Evolutionary conservation across 768 basidiomycete genomes (phyloP), one percentile per base, ranked within the genome.

Genomic region (Pleurotus tuoliensis): DNA sequence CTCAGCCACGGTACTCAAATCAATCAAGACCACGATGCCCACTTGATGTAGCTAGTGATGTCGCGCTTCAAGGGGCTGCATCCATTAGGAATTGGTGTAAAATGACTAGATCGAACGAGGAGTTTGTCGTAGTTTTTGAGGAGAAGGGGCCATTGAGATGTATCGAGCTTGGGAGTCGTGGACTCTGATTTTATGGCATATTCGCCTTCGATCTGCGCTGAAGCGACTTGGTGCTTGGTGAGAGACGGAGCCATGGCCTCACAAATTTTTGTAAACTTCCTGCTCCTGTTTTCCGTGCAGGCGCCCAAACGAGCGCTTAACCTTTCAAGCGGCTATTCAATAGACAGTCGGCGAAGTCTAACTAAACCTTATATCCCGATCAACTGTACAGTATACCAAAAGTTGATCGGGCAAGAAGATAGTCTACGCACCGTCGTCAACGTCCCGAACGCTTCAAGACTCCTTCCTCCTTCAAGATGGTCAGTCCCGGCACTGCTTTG

Each of bases 71-170:
- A 77, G 43, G 97, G 97, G 63, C 88, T 92, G 69, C 88, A 93
- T 40, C 97, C 96, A 18, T 87, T 82, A 24, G 95, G 94, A 66
- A 99, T 97, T 57, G 96, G 97, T 7, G 97, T 98, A 73, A 98
- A 99, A 77, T 99, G 97, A 58, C 91, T 88, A 27, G 94, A 95
- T 56, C 97, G 88, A 64, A 94, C 84, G 57, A 96, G 86, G 16
- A 97, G 77, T 70, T 97, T 96, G 81, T 98, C 96, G 72, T 98
- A 99, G 73, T 99, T 98, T 83, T 98, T 99, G 57, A 99, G 81
- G 4, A 99, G 83, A 7, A 99, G 79, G 37, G 97, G 97, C 97
- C 97, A 99, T 74, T 98, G 81, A 0, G 94, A 96, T 16, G 97
- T 98, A 69, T 98, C 92, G 27, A 96, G 82, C 63, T 82, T 82